Conservation (phyloP, 2,329 filamentous ascomycete species). For the Trichocomaceae sp. region DNA sequence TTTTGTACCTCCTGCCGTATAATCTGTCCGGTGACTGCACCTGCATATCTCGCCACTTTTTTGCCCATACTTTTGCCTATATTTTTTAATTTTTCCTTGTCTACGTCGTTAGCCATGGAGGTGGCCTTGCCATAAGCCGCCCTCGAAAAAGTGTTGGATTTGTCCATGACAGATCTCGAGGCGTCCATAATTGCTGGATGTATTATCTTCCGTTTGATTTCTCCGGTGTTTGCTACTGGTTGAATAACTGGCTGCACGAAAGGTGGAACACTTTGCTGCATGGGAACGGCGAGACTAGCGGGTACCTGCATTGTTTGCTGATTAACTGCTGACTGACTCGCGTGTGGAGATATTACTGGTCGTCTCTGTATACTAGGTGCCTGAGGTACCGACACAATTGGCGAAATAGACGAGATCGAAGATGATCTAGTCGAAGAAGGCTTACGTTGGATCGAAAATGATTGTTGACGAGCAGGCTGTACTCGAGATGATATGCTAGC, state of each 20-base stretch:
- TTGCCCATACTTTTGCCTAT: conserved; percentile 8
- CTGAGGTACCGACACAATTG: not conserved
- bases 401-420: conserved; percentile 6
- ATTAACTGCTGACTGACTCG: not conserved
- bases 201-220: conserved; percentile 9
- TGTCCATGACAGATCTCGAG: conserved; percentile 3
- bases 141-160: conserved; percentile 5
- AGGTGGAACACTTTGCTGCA: conserved; percentile 1
- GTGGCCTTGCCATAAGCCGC: conserved; percentile 10
- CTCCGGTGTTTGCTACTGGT: not conserved
- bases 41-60: conserved; percentile 7
- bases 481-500: not conserved
- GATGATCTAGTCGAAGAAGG: conserved; percentile 6
- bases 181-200: conserved; percentile 5
- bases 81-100: conserved; percentile 10
- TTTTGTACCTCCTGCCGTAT: conserved; percentile 4
- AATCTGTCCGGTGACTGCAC: not conserved
- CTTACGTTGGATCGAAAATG: conserved; percentile 5
- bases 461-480: conserved; percentile 3
- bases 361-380: not conserved
- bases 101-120: conserved; percentile 7
- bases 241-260: conserved; percentile 7
- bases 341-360: not conserved
- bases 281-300: not conserved
- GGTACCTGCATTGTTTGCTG: not conserved